A percentile compares a stretch with the other conserved stretches of the same genome.
phyloP scores from a whole-genome alignment of 257 asterid species.

The Dorcoceras hygrometricum region DNA sequence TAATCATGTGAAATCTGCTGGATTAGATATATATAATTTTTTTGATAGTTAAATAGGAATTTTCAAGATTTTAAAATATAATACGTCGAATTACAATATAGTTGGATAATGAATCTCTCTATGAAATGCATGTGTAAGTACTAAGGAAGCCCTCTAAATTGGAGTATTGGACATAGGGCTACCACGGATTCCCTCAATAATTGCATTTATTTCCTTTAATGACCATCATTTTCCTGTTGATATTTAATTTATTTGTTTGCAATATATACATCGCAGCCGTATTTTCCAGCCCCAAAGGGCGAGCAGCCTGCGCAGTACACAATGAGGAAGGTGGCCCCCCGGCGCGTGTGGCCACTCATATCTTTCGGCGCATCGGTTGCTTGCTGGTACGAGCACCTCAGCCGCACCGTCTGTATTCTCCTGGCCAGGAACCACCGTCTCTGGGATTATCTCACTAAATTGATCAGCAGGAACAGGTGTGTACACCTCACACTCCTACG shows the following conservation, averaged over 20 bases:
- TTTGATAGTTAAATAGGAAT: no score
- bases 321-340: conserved; percentile 85
- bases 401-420: conserved; percentile 75
- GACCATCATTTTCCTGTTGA: neutral
- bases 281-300: conserved; percentile 83
- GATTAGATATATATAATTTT: no score
- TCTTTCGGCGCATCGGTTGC: conserved; percentile 82
- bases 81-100: no score
- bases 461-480: conserved; percentile 80
- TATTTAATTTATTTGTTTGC: neutral
- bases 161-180: neutral
- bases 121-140: no score
- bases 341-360: conserved; percentile 82
- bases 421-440: conserved; percentile 83
- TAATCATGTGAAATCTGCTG: no score
- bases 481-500: neutral
- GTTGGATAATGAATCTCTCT: no score
- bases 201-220: neutral
- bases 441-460: conserved; percentile 83
- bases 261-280: conserved; percentile 57
- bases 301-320: conserved; percentile 70
- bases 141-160: no score
- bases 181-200: neutral
- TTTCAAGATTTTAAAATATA: no score
- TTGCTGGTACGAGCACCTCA: conserved; percentile 92